A percentile compares a stretch with the other conserved stretches of the same genome.
Conservation (phyloP, 2,329 filamentous ascomycete genomes). For the Penicillium polonicum region DNA sequence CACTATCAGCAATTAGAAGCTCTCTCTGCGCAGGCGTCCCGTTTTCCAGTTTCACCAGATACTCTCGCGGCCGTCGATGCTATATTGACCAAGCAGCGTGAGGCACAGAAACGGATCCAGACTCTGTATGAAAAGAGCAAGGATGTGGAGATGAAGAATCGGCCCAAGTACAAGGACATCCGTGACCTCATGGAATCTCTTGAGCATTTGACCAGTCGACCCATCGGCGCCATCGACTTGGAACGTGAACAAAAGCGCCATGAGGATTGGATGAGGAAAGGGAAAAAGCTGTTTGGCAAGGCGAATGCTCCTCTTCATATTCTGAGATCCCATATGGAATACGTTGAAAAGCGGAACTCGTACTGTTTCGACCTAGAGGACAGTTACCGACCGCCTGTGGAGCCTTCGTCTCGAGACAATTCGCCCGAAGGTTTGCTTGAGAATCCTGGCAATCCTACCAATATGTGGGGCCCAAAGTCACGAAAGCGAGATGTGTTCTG, state of each 20-base stretch:
- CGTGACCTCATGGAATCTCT: constrained; percentile 83
- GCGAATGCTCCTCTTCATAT: constrained; percentile 97
- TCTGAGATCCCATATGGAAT: constrained; percentile 88
- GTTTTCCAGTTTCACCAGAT: constrained; percentile 76
- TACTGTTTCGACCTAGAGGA: constrained; percentile 91
- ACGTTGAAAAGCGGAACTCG: constrained; percentile 83
- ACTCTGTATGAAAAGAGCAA: constrained; percentile 77
- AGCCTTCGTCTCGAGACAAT: constrained; percentile 84
- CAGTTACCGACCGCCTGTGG: constrained; percentile 83
- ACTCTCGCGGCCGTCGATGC: constrained; percentile 82
- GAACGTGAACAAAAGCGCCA: constrained; percentile 93
- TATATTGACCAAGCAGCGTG: constrained; percentile 91
- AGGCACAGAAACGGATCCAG: constrained; percentile 84
- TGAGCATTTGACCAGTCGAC: constrained; percentile 88
- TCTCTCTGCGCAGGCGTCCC: constrained; percentile 76
- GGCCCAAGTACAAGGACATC: constrained; percentile 88
- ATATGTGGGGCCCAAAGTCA: constrained; percentile 51
- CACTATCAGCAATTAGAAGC: constrained; percentile 95
- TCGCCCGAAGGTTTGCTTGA: constrained; percentile 60
- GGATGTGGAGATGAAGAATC: constrained; percentile 69
- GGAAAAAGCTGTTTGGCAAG: constrained; percentile 97
- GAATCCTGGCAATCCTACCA: constrained; percentile 25
- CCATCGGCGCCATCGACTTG: constrained; percentile 82
- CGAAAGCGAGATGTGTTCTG: constrained; percentile 82
- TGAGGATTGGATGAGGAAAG: constrained; percentile 98